Evolutionary conservation across 768 basidiomycete species (phyloP), one percentile per base, ranked within the genome.

Genomic region (Amanita molliuscula): DNA sequence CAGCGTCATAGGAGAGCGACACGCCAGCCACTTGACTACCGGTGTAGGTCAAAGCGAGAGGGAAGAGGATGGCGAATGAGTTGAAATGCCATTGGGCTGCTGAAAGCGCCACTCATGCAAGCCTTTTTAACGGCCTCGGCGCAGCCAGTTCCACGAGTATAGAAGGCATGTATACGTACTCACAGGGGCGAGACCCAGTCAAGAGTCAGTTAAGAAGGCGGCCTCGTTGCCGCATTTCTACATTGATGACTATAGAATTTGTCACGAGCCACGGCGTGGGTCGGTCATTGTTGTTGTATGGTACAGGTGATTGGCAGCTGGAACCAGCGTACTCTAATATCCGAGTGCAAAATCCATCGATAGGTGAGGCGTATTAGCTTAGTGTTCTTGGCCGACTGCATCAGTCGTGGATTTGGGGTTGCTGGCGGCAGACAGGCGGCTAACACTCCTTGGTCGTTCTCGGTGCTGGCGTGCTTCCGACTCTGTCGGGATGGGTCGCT

Each of bases 401-500:
- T 35, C 41, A 9, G 42, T 25, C 7, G 40, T 26, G 9, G 38
- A 25, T 18, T 44, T 50, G 4, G 49, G 9, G 6, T 40, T 31
- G 16, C 35, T 34, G 20, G n/a, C 28, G 21, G n/a, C 40, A 11
- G 48, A 33, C 9, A 23, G 26, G 45, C 21, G 48, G 49, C 48
- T 54, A 23, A 34, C 41, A 55, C 50, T 59, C 40, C 15, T 54
- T 50, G 54, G 58, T 59, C 61, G 63, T 57, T 47, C 75, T 61
- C 15, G 55, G 53, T 74, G 69, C 31, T 79, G 77, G 50, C 65
- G 64, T 21, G 71, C 47, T 61, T 84, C 82, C 44, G 73, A 64
- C 52, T 68, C 65, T 34, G 72, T 75, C 63, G 78, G 62, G 23
- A 71, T 65, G 55, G 75, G 75, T 31, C 67, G 64, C 20, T 62